Evolutionary conservation across 108 stramenopile genomes (phyloP).

Genomic region (Pseudonitzschia pungens): DNA sequence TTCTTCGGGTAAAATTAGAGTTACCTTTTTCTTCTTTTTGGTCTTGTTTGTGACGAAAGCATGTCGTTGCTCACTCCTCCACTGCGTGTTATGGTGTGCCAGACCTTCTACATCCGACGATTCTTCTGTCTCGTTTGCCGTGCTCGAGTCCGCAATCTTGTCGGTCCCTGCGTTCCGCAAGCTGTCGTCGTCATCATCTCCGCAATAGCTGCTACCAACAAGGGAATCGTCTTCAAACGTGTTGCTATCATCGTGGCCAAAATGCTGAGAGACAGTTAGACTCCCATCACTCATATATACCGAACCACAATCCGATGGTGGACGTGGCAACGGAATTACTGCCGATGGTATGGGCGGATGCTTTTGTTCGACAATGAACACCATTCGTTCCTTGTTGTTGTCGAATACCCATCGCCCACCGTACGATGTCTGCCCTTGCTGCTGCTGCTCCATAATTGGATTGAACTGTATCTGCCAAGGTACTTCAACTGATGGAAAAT

Average conservation of each 20-base stretch:
- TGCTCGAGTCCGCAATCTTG: not conserved
- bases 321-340: constrained; percentile 3
- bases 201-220: not conserved
- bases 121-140: not conserved
- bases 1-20: not conserved
- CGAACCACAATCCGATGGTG: constrained; percentile 12
- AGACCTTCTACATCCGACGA: not conserved
- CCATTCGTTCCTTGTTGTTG: not conserved
- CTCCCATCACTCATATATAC: constrained; percentile 2
- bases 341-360: not conserved
- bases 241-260: not conserved
- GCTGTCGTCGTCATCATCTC: not conserved
- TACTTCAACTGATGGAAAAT: not conserved
- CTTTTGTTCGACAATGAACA: not conserved
- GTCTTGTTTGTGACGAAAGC: not conserved
- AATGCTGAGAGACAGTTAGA: not conserved
- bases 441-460: not conserved
- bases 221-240: not conserved
- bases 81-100: not conserved
- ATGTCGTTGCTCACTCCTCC: too few relatives aligned
- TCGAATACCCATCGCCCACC: constrained; percentile 12
- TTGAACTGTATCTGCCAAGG: not conserved
- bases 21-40: constrained; percentile 5
- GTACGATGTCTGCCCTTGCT: not conserved
- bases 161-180: not conserved